Evolutionary conservation across 1,284 basidiomycete genomes (phyloP), one percentile per base, ranked within the genome.

Genomic region (Melampsora americana): DNA sequence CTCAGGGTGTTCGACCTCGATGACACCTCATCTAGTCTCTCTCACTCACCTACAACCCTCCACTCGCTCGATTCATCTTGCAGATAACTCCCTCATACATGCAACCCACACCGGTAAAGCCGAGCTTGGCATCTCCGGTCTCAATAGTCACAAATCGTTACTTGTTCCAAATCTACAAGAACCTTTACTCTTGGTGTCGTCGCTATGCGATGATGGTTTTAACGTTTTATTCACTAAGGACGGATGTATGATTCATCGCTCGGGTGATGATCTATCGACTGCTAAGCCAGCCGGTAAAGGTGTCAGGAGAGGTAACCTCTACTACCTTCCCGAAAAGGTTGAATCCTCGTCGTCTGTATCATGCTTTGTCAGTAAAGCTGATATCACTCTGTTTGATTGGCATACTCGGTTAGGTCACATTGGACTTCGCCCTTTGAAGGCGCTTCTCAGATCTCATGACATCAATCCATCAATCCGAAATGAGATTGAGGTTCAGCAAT

Each of bases 1-100:
- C 53, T 60, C 53, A 5, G 53, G 67, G n/a, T 69, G 67, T 50
- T 69, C 67, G 26, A 14, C 42, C 50, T 56, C 18, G 16, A 69
- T 69, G 67, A 69, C 53, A 4, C 66, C 44, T 23, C 4, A 3
- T 14, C 4, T 28, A 7, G 28, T 3, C 16, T 30, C 3, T 9
- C 5, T 67, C 3, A 16, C 42, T 20, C 20, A 20, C 46, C 46
- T 48, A 11, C 20, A n/a, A 11, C 20, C 46, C 46, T 32, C 16
- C 44, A 5, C 2, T 26, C 48, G 44, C 23, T 16, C 66, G 2
- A 44, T 67, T 20, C 44, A 28, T 42, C 53, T 60, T 2, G 66
- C 66, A 16, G 44, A 67, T 26, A 30, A 59, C n/a, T 69, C 67
- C n/a, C 7, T 35, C 9, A 56, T 69, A 2, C 28, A 69, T 9